Percentiles rank a stretch among this genome's conserved stretches.
phyloP scores from a whole-genome alignment of 208 protist species.

The Crithidia acanthocephali region DNA sequence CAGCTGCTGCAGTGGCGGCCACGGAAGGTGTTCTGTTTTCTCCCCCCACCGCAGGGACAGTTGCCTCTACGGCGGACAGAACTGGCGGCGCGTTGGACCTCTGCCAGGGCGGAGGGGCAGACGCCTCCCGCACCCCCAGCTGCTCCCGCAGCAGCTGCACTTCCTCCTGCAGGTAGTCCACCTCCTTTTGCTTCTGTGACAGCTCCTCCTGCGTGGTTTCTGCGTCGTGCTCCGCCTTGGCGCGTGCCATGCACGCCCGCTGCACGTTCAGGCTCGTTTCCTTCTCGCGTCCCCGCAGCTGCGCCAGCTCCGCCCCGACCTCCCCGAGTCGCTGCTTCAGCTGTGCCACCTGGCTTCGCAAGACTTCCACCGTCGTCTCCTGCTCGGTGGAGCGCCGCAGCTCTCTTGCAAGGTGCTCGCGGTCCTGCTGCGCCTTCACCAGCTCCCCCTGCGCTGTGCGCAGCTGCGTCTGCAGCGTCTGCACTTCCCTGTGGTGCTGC shows the following conservation, averaged over 20 bases:
- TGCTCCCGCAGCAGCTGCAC: slow-evolving; percentile 40
- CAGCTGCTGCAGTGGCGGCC: background rate
- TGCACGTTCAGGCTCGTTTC: slow-evolving; percentile 47
- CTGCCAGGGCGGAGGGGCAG: slow-evolving; percentile 13
- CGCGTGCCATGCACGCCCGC: slow-evolving; percentile 38
- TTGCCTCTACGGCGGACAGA: background rate
- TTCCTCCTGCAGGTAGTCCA: slow-evolving; percentile 49
- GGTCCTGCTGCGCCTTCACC: slow-evolving; percentile 36
- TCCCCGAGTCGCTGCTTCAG: slow-evolving; percentile 67
- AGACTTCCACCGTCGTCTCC: slow-evolving; percentile 51
- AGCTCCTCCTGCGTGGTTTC: slow-evolving; percentile 32
- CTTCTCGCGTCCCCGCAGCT: slow-evolving; percentile 47
- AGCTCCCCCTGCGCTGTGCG: slow-evolving; percentile 33
- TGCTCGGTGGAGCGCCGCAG: slow-evolving; percentile 41
- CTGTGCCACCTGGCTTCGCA: slow-evolving; percentile 54
- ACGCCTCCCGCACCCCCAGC: slow-evolving; percentile 45
- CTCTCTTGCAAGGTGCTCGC: slow-evolving; percentile 46
- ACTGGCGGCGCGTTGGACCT: background rate
- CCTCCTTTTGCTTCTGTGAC: slow-evolving; percentile 30
- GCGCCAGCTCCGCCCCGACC: slow-evolving; percentile 51
- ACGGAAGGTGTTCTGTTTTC: background rate
- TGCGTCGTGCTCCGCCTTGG: slow-evolving; percentile 40
- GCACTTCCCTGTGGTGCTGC: slow-evolving; percentile 44
- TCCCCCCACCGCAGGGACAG: background rate
- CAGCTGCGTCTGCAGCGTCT: slow-evolving; percentile 51